Base-by-base conservation (phyloP, 345 rosid species). In the Eucalyptus marginata region DNA sequence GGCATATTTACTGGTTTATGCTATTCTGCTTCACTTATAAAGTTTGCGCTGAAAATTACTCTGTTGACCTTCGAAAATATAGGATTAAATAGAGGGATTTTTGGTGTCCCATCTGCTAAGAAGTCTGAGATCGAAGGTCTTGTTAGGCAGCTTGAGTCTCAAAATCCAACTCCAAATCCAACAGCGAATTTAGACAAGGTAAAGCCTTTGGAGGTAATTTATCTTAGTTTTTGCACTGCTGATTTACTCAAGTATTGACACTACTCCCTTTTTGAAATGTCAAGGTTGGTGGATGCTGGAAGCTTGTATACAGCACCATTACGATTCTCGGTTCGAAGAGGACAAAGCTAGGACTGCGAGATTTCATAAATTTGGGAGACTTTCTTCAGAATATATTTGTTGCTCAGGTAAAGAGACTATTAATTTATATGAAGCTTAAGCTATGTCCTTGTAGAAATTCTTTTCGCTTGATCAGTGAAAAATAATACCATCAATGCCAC, bases 271-370 rank as follows among this genome's bases (percentile, higher is more conserved):
- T 36, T 52, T 89, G 58, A 87, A 80, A 89, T 86, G 88, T 90
- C 90, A 89, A 96, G 96, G 96, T 95, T 64, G 92, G 87, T 88
- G 99, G 99, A 56, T 91, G 95, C 86, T 96, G 99, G 99, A 96
- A 92, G 85, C 96, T 97, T 13, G 90, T 96, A 62, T 96, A 95
- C 90, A 96, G 96, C 47, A 96, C 98, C 44, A 95, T 97, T 62
- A 95, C 97, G 36, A 94, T 97, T 7, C 87, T 96, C 90, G 99
- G 99, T 9, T 91, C 97, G 5, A 96, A 95, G 87, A 89, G 99
- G 92, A 97, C 99, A 46, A 96, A 96, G 91, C 92, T 96, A 49
- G 99, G 99, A 84, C 92, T 97, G 91, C 94, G 99, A 88, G 96
- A 93, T 92, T 96, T 97, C 90, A 95, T 97, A 91, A 91, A 93